Evolutionary conservation across 1,284 basidiomycete genomes (phyloP), one percentile per base, ranked within the genome.

Genomic region (Trichosporon sp.): DNA sequence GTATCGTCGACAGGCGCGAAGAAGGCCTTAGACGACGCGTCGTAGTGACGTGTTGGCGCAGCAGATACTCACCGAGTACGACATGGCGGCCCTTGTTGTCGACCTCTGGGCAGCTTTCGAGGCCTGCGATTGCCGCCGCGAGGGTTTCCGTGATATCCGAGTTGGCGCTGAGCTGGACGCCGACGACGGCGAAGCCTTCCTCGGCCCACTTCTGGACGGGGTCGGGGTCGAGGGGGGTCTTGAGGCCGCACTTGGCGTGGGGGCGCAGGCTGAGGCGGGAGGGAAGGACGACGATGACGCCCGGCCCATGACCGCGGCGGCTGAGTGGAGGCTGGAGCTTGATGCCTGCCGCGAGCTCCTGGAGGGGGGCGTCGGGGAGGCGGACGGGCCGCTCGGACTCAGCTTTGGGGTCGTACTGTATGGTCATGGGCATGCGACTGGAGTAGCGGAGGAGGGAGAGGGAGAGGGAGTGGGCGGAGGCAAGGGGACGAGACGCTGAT

Each of bases 161-260:
- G 21, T 65, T 60, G 2, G 62, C 64, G 12, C 42, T 32, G 23
- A 72, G 60, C 31, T 66, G 65, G 1, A 65, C 65, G 31, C 70
- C 68, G 31, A 70, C 72, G 23, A 73, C 72, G 12, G 66, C 62
- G 29, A 53, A 73, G 4, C 72, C 72, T 31, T 73, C 72, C 68
- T 73, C 72, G 21, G 72, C 70, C 72, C 72, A 73, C 63, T 73
- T 73, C 34, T 62, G 62, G 4, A 71, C 70, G 1, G 72, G 72
- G 23, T 73, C 72, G 9, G 72, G 72, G 29, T 73, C 72, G 32
- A 73, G 70, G 3, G 72, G 72, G 15, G 63, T 27, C 13, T 27
- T 47, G 8, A 68, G 66, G 1, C 70, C 72, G 0, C 12, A 3
- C 44, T 53, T 64, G 1, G 56, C 64, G 34, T 73, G 69, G 0